A percentile compares a stretch with the other conserved stretches of the same genome.
These are phyloP conservation scores for Polytrichum formosum DNA, from an alignment of 225 moss, liverwort and hornwort species.

Conservation along the genomic window DNA sequence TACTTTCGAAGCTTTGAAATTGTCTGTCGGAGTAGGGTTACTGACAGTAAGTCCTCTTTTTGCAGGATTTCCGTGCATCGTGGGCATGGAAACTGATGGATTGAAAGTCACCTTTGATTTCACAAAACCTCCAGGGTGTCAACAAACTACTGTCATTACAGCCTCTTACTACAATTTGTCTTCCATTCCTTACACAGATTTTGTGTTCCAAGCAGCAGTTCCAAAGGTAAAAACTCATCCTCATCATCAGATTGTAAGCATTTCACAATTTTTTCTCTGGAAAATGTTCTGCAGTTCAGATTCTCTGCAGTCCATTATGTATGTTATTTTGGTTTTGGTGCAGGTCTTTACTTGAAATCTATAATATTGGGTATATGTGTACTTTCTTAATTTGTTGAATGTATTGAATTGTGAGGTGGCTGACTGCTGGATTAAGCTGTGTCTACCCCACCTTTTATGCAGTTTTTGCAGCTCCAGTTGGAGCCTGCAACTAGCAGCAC, in stretches of 20 bases:
- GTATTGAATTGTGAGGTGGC: not conserved
- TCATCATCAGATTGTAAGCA: slow-evolving; percentile 1
- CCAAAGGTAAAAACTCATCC: slow-evolving; percentile 50
- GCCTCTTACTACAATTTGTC: slow-evolving; percentile 79
- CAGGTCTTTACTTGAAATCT: not conserved
- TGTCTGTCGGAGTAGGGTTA: no score
- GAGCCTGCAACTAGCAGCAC: slow-evolving; percentile 81
- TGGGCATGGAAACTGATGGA: slow-evolving; percentile 76
- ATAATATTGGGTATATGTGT: not conserved
- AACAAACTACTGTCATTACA: slow-evolving; percentile 67
- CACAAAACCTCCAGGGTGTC: slow-evolving; percentile 57
- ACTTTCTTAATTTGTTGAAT: not conserved
- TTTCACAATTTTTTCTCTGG: no score
- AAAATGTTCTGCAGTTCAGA: no score
- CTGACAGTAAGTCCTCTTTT: no score
- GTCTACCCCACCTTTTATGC: slow-evolving; percentile 4
- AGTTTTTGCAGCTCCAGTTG: slow-evolving; percentile 90
- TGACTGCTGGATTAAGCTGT: slow-evolving; percentile 3
- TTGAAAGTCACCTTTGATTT: slow-evolving; percentile 85
- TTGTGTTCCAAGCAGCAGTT: slow-evolving; percentile 93
- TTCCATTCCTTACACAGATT: slow-evolving; percentile 72
- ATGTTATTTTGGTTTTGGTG: no score
- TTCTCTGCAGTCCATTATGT: no score
- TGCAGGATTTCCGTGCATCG: slow-evolving; percentile 37
- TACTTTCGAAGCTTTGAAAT: no score